Evolutionary conservation across 176 grass and related monocot genomes (phyloP), one percentile per base, ranked within the genome.

Genomic region (Zizania latifolia): DNA sequence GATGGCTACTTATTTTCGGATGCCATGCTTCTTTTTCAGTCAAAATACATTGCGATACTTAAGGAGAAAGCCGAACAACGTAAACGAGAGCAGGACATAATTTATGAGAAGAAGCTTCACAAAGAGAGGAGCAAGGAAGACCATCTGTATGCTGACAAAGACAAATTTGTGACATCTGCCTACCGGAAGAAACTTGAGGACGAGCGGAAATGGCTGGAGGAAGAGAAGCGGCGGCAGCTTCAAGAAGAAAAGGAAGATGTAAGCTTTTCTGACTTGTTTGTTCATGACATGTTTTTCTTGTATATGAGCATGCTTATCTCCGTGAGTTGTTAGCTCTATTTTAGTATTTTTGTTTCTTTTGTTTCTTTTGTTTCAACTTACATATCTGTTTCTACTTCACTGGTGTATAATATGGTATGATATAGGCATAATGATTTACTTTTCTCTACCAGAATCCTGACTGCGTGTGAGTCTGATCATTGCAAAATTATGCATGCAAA

Each of bases 71-170:
- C 95, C 61, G 92, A 99, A 71, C 68, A 90, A 59, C 92, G 91
- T 54, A 92, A 99, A 79, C 79, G 84, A 57, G 91, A 94, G 29
- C 91, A 94, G 81, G 95, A 99, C 71, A 84, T 99, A 74, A 63
- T 94, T 75, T 99, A 94, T 30, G 95, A 99, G 82, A 94, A 76
- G 80, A 94, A 99, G 64, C 66, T 99, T 69, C 80, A 94, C 54
- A 99, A 99, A 87, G 91, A 99, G 68, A 89, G 91, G 66, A 94
- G 89, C 79, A 92, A 94, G 78, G 95, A 99, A 43, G 91, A 99
- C 38, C 95, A 99, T 58, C 86, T 94, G 8, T 92, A 70, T 84
- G 79, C 55, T 21, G 91, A 92, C 34, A 94, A 99, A 74, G 95
- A 99, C 22, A 99, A 92, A 73, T 94, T 94, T 80, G 82, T 99